These are phyloP conservation scores for Ophiostoma sp. DNA, from an alignment of 2,329 filamentous ascomycete species.

Conservation along the genomic window DNA sequence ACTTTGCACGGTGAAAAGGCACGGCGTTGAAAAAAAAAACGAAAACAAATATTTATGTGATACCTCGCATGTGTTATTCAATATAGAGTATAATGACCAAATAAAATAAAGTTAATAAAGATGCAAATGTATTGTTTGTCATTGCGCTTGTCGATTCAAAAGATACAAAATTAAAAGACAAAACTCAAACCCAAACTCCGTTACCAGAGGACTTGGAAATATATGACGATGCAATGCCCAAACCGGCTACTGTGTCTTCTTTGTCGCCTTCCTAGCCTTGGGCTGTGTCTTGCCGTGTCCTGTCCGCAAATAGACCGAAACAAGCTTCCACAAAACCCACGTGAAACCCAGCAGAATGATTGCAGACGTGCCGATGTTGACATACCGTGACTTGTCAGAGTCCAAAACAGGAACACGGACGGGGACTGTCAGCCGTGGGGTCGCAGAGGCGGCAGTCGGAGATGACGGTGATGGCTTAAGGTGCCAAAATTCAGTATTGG, in stretches of 20 bases:
- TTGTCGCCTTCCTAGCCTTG: constrained; percentile 27
- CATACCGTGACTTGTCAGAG: constrained; percentile 45
- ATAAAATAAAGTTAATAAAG: neutral
- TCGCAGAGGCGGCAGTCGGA: neutral
- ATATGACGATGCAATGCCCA: neutral
- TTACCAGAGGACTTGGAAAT: neutral
- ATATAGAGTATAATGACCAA: neutral
- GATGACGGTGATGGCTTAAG: constrained; percentile 46
- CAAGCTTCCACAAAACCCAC: constrained; percentile 63
- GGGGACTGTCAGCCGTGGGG: constrained; percentile 44
- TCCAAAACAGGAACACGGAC: constrained; percentile 63
- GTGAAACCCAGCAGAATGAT: constrained; percentile 59
- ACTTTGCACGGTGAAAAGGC: neutral
- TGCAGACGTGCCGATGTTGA: constrained; percentile 51
- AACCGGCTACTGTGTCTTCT: constrained; percentile 26
- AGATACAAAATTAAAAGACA: neutral
- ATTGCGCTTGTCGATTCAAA: neutral
- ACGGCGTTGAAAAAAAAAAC: neutral
- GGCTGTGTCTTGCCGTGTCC: constrained; percentile 32
- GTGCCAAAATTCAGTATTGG: constrained; percentile 79
- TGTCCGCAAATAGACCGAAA: constrained; percentile 35
- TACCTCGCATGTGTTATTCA: neutral
- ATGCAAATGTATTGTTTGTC: neutral
- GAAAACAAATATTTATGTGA: neutral
- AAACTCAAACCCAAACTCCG: neutral